These are phyloP conservation scores for Amphibolis antarctica DNA, from an alignment of 106 monocot genomes.

Conservation along the genomic window DNA sequence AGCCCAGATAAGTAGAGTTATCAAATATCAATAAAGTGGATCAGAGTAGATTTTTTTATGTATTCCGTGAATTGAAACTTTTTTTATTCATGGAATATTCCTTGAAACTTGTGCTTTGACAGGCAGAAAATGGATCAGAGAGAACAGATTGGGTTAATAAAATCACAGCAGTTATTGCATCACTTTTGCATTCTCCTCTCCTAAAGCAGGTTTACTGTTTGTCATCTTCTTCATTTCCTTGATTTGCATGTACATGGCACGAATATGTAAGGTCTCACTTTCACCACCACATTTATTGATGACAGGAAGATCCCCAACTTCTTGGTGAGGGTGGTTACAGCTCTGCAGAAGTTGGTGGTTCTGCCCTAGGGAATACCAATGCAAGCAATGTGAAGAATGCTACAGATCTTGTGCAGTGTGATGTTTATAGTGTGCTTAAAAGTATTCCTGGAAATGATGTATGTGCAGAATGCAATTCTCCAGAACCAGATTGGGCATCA, in stretches of 20 bases:
- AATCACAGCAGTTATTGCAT: slow-evolving; percentile 87
- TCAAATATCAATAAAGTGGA: no score
- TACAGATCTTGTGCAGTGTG: slow-evolving; percentile 19
- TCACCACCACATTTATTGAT: neutral
- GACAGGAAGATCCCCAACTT: slow-evolving; percentile 6
- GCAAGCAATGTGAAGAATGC: slow-evolving; percentile 1
- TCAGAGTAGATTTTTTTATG: neutral
- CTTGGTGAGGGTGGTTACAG: neutral
- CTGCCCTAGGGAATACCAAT: slow-evolving; percentile 2
- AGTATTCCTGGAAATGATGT: slow-evolving; percentile 78
- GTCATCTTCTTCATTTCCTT: neutral
- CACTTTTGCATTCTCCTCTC: slow-evolving; percentile 64
- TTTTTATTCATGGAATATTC: neutral
- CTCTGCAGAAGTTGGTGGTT: neutral
- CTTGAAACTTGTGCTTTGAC: slow-evolving; percentile 3
- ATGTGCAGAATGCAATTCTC: slow-evolving; percentile 86
- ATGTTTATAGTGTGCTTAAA: slow-evolving; percentile 39
- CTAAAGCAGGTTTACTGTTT: slow-evolving; percentile 44
- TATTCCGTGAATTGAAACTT: neutral
- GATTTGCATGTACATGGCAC: neutral
- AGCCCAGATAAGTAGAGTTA: no score
- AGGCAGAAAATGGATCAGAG: slow-evolving; percentile 83
- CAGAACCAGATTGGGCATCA: slow-evolving; percentile 97
- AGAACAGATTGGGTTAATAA: slow-evolving; percentile 89
- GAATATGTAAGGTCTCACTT: neutral